These are phyloP conservation scores for Triticum turgidum DNA, from an alignment of 176 grass and related monocot species.

Conservation along the genomic window DNA sequence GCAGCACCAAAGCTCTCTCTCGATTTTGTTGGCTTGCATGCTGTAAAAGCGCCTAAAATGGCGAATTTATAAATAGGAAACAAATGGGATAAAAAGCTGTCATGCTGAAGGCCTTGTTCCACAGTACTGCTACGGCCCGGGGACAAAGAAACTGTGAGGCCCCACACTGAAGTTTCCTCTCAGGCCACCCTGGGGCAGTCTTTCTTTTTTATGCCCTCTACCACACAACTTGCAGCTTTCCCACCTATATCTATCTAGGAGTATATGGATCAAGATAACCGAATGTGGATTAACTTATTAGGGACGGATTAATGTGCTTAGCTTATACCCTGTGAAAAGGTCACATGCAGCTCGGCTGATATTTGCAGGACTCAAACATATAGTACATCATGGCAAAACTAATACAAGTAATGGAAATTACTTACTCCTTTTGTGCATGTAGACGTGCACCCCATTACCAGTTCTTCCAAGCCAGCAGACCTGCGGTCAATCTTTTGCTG, in stretches of 20 bases:
- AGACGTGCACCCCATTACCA: conserved; percentile 94
- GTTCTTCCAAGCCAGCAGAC: conserved; percentile 90
- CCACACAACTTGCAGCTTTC: conserved; percentile 34
- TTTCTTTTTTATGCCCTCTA: conserved; percentile 33
- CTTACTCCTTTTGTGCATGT: conserved; percentile 86
- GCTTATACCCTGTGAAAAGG: neutral
- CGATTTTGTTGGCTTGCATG: conserved; percentile 55
- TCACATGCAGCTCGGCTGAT: neutral
- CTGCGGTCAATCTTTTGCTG: conserved; percentile 81
- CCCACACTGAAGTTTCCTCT: conserved; percentile 62
- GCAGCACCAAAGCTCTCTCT: conserved; percentile 36
- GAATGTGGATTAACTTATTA: neutral
- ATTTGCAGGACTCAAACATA: neutral
- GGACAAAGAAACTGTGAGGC: conserved; percentile 35
- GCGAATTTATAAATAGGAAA: conserved; percentile 36
- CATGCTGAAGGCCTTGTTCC: conserved; percentile 35
- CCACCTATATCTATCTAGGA: conserved; percentile 13
- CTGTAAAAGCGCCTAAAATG: conserved; percentile 56
- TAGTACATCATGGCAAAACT: neutral
- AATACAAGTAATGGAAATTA: conserved; percentile 25
- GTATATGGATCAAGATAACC: conserved; percentile 1
- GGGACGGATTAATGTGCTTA: neutral
- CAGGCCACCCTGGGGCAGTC: conserved; percentile 41
- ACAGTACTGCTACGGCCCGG: conserved; percentile 19
- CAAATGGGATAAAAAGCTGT: conserved; percentile 44